These are phyloP conservation scores for Bullera alba DNA, from an alignment of 768 basidiomycete species.

Conservation along the genomic window DNA sequence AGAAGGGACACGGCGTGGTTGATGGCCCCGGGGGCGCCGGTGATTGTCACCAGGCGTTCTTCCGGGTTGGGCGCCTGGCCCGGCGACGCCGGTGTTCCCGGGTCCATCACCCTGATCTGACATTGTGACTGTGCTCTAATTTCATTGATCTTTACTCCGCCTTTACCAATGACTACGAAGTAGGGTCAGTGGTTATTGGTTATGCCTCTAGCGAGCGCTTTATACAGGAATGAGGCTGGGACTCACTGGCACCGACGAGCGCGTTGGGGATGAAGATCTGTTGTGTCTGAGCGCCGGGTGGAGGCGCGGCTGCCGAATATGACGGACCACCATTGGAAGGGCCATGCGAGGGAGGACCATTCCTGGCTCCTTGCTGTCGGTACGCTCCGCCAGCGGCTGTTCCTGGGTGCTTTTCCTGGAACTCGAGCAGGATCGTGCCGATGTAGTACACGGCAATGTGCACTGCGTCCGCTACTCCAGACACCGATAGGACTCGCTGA, in stretches of 20 bases:
- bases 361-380: conserved; percentile 52
- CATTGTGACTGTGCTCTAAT: conserved; percentile 91
- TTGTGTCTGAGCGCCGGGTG: conserved; percentile 67
- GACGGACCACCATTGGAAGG: conserved; percentile 10
- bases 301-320: conserved; percentile 9
- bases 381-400: conserved; percentile 52
- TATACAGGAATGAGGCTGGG: neutral
- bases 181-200: neutral
- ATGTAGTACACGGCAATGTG: conserved; percentile 99
- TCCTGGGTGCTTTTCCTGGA: conserved; percentile 66
- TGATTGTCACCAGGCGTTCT: conserved; percentile 91
- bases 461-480: conserved; percentile 96
- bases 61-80: conserved; percentile 50
- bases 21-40: conserved; percentile 88
- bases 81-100: conserved; percentile 75
- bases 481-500: conserved; percentile 92
- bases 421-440: conserved; percentile 74
- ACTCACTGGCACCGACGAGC: conserved; percentile 60
- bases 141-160: conserved; percentile 97
- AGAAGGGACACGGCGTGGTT: conserved; percentile 92
- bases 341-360: conserved; percentile 49
- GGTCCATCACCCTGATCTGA: conserved; percentile 98
- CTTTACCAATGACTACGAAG: conserved; percentile 76
- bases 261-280: conserved; percentile 98
- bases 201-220: neutral